These are phyloP conservation scores for Corrigiola litoralis DNA, from an alignment of 179 eudicot species.

Conservation along the genomic window DNA sequence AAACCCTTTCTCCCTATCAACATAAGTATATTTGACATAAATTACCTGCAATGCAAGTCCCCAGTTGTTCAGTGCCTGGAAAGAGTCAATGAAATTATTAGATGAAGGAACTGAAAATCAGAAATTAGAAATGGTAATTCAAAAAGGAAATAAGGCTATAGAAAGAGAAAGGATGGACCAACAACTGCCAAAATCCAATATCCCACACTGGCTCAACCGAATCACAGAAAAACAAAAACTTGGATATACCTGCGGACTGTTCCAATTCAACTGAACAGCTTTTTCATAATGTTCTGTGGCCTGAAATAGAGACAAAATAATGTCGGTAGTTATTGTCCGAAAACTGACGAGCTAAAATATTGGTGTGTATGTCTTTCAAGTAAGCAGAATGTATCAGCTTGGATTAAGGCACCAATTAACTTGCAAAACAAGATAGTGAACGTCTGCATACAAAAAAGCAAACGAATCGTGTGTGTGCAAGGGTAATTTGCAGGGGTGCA, in stretches of 20 bases:
- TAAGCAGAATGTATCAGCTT: no score
- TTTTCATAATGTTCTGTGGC: conserved; percentile 85
- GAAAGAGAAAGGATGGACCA: background rate
- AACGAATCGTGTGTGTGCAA: no score
- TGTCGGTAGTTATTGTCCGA: background rate
- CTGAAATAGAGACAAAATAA: conserved; percentile 36
- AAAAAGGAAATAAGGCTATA: background rate
- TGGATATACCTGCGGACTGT: conserved; percentile 91
- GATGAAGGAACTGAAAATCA: background rate
- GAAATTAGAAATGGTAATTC: background rate
- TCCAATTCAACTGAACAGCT: conserved; percentile 93
- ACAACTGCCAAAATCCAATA: no score
- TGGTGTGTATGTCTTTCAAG: no score
- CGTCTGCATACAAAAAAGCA: no score
- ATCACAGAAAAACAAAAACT: no score
- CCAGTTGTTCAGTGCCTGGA: conserved; percentile 98
- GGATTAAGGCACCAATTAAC: no score
- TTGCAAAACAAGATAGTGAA: no score
- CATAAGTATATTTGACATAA: background rate
- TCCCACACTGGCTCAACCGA: no score
- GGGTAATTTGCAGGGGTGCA: no score
- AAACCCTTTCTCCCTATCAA: background rate
- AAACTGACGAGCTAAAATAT: no score
- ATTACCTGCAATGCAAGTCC: conserved; percentile 97
- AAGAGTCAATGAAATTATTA: conserved; percentile 15